Base-by-base conservation (phyloP, 2,329 filamentous ascomycete species). In the Chaetomiaceae sp. region DNA sequence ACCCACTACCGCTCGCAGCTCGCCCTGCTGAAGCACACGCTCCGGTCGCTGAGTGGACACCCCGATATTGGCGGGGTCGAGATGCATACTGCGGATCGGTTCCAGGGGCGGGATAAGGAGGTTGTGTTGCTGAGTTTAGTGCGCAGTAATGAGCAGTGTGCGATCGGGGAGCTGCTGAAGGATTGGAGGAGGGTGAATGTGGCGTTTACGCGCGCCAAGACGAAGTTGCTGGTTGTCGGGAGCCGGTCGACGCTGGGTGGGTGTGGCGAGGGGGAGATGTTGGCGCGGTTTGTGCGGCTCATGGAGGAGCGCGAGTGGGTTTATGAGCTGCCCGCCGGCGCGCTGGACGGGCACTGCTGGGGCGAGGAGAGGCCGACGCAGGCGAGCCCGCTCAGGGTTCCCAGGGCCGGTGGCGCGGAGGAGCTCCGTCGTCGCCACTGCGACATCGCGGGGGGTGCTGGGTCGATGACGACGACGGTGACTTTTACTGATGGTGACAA, bases 101-200 rank as follows among this genome's bases (percentile, higher is more conserved):
- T 95, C 65, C 93, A 98, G 64, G 93, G 93, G 6, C 80, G 93
- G 9, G 93, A 98, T 67, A 98, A 98, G 63, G 89, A 95, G 60
- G 83, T 95, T 3, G 79, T 97, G 1, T 79, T 98, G 12, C 76
- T 98, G 8, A 88, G 81, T 45, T 83, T 95, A 24, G 93, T 97
- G 12, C 79, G 93, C 24, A 91, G 82, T 62, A 98, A 98, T 58
- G 82, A 90, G 18, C 76, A 78, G 1, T 80, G 83, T 52, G 80
- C 77, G 40, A 90, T 98, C n/a, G 93, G 93, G 15, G 93, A 97
- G 45, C 66, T 98, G 37, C 73, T 98, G 22, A 86, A 85, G 50
- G 93, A 98, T 65, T 94, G 89, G 86, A 74, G 93, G 45, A 73
- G 93, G 39, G 89, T 98, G 62, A 98, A 98, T 58, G 93, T 98